phyloP scores from a whole-genome alignment of 202 grass and related monocot species.

The Dendrocalamus latiflorus region DNA sequence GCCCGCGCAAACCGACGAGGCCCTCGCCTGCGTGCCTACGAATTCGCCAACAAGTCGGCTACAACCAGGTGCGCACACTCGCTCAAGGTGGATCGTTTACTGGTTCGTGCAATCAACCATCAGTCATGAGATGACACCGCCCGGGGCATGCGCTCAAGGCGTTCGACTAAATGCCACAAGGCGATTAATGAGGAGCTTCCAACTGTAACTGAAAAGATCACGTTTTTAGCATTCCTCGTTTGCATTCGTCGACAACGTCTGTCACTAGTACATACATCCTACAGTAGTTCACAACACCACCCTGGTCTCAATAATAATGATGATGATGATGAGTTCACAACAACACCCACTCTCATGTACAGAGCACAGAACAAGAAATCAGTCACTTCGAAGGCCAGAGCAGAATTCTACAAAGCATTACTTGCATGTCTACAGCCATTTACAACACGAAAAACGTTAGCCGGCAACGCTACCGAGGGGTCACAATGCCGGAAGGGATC shows the following conservation, averaged over 20 bases:
- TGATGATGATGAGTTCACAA: too few relatives aligned
- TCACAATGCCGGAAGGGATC: slow-evolving; percentile 30
- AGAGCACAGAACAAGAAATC: not conserved
- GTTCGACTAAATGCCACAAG: not conserved
- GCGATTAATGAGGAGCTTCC: not conserved
- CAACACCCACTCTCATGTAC: not conserved
- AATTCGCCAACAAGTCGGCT: not conserved
- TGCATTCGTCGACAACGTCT: not conserved
- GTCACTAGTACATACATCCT: not conserved
- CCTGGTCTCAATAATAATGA: not conserved
- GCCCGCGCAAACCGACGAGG: not conserved
- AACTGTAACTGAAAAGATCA: not conserved
- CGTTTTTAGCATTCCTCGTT: not conserved
- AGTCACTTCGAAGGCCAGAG: not conserved
- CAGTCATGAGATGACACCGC: not conserved
- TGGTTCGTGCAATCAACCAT: too few relatives aligned
- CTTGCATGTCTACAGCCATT: slow-evolving; percentile 8
- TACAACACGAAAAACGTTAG: not conserved
- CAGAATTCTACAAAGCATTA: not conserved
- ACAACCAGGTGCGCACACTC: not conserved
- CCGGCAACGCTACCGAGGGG: slow-evolving; percentile 32
- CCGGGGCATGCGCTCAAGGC: not conserved
- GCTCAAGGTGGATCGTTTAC: not conserved
- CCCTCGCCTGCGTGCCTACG: not conserved
- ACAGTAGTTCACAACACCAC: not conserved